A percentile compares a stretch with the other conserved stretches of the same genome.
These are phyloP conservation scores for Boletus eberwhitei DNA, from an alignment of 768 basidiomycete genomes.

Conservation along the genomic window DNA sequence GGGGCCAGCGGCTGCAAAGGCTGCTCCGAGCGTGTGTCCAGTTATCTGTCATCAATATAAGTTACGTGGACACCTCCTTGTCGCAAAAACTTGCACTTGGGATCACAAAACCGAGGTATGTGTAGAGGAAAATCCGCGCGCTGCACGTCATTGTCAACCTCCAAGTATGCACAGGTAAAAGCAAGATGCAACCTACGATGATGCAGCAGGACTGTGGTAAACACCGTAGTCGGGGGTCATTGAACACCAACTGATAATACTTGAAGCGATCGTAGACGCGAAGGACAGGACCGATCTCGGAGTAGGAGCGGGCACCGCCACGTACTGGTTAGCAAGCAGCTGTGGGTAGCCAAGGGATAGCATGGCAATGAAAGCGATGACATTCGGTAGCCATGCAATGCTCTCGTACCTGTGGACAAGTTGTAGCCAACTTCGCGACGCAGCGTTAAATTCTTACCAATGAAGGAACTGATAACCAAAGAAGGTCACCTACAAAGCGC, in stretches of 20 bases:
- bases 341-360: slow-evolving; percentile 69
- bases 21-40: slow-evolving; percentile 43
- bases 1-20: slow-evolving; percentile 42
- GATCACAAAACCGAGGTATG: slow-evolving; percentile 44
- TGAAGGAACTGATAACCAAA: slow-evolving; percentile 63
- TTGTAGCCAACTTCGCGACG: not conserved
- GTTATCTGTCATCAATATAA: slow-evolving; percentile 30
- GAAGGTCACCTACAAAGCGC: slow-evolving; percentile 48
- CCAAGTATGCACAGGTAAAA: not conserved
- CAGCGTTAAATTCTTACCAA: slow-evolving; percentile 35
- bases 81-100: slow-evolving; percentile 35
- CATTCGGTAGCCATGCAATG: slow-evolving; percentile 72
- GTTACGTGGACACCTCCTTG: not conserved
- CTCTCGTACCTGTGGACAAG: slow-evolving; percentile 59
- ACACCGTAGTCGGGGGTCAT: slow-evolving; percentile 49
- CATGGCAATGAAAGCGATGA: slow-evolving; percentile 64
- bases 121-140: slow-evolving; percentile 40
- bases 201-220: slow-evolving; percentile 50
- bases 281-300: slow-evolving; percentile 39
- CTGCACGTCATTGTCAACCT: slow-evolving; percentile 20
- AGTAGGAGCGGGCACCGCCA: slow-evolving; percentile 36
- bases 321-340: slow-evolving; percentile 39
- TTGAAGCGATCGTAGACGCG: slow-evolving; percentile 42
- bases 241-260: slow-evolving; percentile 41
- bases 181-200: slow-evolving; percentile 43